Evolutionary conservation across 352 stramenopile species (phyloP).

Genomic region (Globisporangium abappressorium): DNA sequence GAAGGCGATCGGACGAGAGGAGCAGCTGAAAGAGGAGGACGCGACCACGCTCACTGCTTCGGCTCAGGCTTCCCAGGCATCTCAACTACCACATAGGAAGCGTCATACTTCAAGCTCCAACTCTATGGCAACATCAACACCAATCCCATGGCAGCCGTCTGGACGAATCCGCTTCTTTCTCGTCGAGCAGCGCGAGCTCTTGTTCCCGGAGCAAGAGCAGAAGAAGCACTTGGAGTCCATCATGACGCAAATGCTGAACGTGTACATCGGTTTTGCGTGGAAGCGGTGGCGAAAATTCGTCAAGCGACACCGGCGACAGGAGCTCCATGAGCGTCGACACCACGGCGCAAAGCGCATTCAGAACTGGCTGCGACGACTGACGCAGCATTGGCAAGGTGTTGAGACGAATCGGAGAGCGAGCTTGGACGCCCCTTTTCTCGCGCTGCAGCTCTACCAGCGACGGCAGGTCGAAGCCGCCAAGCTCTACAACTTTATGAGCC

Average conservation of each 20-base stretch:
- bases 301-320: conserved; percentile 29
- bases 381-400: conserved; percentile 10
- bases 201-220: conserved; percentile 38
- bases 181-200: conserved; percentile 39
- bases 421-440: conserved; percentile 30
- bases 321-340: conserved; percentile 26
- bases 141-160: conserved; percentile 36
- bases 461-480: conserved; percentile 42
- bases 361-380: conserved; percentile 36
- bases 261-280: conserved; percentile 68
- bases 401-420: conserved; percentile 4
- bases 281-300: conserved; percentile 44
- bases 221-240: conserved; percentile 39
- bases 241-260: conserved; percentile 56
- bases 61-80: not conserved
- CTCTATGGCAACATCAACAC: conserved; percentile 3
- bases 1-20: conserved; percentile 31
- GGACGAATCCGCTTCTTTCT: conserved; percentile 51
- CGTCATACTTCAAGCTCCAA: not conserved
- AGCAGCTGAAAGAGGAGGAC: conserved; percentile 48
- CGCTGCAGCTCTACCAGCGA: conserved; percentile 39
- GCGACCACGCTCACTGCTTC: conserved; percentile 18
- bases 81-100: not conserved
- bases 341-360: conserved; percentile 32
- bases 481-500: conserved; percentile 38